Conservation (phyloP, 495 filamentous ascomycete genomes). For the Neurospora sp. region DNA sequence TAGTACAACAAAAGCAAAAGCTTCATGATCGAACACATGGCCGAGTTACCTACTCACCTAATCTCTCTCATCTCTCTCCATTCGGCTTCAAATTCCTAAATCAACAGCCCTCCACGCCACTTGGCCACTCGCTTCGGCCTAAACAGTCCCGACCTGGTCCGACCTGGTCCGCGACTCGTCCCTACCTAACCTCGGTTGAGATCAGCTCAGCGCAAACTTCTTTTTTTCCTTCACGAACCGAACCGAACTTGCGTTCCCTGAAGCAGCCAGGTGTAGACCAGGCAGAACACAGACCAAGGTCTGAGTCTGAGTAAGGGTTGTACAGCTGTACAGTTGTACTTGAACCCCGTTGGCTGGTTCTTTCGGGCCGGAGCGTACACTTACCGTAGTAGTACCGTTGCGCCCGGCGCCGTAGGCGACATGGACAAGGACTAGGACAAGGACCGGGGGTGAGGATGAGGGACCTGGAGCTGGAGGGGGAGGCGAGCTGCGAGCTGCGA, state of each 20-base stretch:
- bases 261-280: background rate
- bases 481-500: background rate
- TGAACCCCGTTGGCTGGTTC: background rate
- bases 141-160: background rate
- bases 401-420: background rate
- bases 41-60: background rate
- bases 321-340: background rate
- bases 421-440: background rate
- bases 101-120: background rate
- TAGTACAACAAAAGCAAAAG: background rate
- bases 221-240: background rate
- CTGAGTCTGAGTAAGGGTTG: background rate
- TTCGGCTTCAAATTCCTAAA: background rate
- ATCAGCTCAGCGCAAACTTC: background rate
- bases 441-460: background rate
- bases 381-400: background rate
- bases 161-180: background rate
- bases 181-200: background rate
- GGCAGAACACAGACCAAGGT: background rate
- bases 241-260: background rate
- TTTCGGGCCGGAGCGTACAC: background rate
- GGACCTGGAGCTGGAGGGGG: background rate
- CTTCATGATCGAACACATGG: background rate
- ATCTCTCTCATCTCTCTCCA: background rate
- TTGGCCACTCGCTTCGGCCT: background rate